Percentiles rank a stretch among this genome's conserved stretches.
Conservation (phyloP, 2,329 filamentous ascomycete species). For the Aureobasidium sp. region DNA sequence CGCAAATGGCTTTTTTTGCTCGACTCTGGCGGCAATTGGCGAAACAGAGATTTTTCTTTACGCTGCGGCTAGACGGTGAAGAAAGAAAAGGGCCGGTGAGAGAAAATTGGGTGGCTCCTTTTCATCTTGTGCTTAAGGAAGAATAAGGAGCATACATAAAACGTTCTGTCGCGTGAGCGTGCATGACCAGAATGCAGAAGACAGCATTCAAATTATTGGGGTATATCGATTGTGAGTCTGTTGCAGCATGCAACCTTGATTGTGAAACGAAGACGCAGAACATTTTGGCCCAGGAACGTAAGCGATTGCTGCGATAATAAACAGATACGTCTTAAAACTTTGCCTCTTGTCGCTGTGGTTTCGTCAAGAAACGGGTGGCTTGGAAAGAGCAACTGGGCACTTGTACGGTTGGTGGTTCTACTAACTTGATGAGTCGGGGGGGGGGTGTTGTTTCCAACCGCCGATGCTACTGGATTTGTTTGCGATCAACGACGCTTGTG, state of each 20-base stretch:
- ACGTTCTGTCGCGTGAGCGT: neutral
- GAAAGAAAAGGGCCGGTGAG: neutral
- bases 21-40: neutral
- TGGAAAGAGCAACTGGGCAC: neutral
- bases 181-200: too few species aligned
- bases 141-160: neutral
- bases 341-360: neutral
- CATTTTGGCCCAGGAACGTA: neutral
- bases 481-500: neutral
- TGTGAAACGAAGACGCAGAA: neutral
- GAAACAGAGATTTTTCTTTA: neutral
- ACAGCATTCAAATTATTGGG: neutral
- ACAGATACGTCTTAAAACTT: neutral
- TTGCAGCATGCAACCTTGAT: neutral
- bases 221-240: neutral
- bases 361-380: neutral
- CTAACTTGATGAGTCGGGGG: neutral
- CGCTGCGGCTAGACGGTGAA: neutral
- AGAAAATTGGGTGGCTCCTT: neutral
- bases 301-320: neutral
- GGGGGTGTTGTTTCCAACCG: neutral
- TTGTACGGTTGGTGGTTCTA: neutral
- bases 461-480: neutral
- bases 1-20: neutral
- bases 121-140: neutral